Evolutionary conservation across 2,329 filamentous ascomycete genomes (phyloP).

Genomic region (Teratosphaeria viscida): DNA sequence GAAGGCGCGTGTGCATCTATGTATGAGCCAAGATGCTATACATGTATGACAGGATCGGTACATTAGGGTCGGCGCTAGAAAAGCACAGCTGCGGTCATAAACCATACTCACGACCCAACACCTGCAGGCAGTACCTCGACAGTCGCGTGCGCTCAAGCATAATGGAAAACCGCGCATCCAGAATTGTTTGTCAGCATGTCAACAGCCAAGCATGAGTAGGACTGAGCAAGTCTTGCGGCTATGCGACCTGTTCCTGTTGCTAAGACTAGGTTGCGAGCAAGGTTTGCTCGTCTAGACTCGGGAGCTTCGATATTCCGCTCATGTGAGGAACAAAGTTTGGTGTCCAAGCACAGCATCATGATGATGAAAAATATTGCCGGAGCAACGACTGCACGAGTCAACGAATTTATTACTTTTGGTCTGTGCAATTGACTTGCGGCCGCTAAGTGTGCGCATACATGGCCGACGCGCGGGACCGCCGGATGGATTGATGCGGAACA

Average conservation of each 20-base stretch:
- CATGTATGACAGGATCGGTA: background rate
- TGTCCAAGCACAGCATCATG: background rate
- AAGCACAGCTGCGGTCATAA: background rate
- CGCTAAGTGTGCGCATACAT: too few relatives aligned
- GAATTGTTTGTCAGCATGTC: background rate
- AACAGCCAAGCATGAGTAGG: background rate
- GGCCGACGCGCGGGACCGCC: too few relatives aligned
- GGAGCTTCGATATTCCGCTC: background rate
- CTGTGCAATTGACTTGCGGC: too few relatives aligned
- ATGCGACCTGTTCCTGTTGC: background rate
- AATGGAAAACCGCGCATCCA: background rate
- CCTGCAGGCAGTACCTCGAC: background rate
- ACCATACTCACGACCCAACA: background rate
- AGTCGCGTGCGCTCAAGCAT: background rate
- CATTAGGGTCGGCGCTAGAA: background rate
- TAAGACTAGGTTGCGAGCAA: background rate
- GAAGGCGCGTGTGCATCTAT: background rate
- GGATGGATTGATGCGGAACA: too few relatives aligned
- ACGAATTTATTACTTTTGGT: too few relatives aligned
- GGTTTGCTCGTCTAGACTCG: background rate
- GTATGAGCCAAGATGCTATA: background rate
- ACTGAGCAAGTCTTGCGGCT: background rate
- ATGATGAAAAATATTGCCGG: too few relatives aligned
- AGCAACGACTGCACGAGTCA: too few relatives aligned
- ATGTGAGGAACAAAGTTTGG: background rate